Base-by-base conservation (phyloP, 2,329 filamentous ascomycete genomes). In the Fusarium circinatum region DNA sequence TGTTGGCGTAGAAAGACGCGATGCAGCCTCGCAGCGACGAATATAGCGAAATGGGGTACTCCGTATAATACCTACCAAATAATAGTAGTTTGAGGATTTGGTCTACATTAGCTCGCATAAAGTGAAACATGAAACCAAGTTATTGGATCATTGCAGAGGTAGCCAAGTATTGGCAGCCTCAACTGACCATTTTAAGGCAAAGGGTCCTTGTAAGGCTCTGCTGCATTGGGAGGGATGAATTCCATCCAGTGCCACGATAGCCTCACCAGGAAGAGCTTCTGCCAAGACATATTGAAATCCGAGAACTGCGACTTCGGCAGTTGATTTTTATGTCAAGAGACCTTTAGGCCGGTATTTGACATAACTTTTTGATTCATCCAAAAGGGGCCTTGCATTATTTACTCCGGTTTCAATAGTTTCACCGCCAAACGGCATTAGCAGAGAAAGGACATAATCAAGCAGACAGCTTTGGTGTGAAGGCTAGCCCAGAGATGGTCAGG, bases 361-460 rank as follows among this genome's bases (percentile, higher is more conserved):
- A 73, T 52, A 70, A 61, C 45, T 36, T 22, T 44, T 22, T 44
- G 38, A 57, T 41, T 60, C 51, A 56, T 52, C 65, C 66, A 66
- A 76, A 64, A 70, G 55, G 60, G 62, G 65, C 30, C 60, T 61
- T 74, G 68, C 67, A 74, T 74, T 72, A 68, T 61, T 71, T 71
- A 41, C 71, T 58, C 71, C 71, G 48, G 62, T 72, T 73, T 60
- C 65, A 65, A 74, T 75, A 72, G 75, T 75, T 62, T 72, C 75
- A 67, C 62, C 64, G 63, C 62, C 62, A 75, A 74, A 26, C 70
- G 62, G 62, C 70, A 65, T 74, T 75, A 63, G 69, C 38, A 32
- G 8, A 26, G 14, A 9, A 13, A 1, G 1, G 52, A 75, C 44
- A 75, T 15, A 65, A 74, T 74, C 20, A 45, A 36, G 5, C 14